Evolutionary conservation across 2,329 filamentous ascomycete genomes (phyloP).

Genomic region (Trichoderma lentiforme): DNA sequence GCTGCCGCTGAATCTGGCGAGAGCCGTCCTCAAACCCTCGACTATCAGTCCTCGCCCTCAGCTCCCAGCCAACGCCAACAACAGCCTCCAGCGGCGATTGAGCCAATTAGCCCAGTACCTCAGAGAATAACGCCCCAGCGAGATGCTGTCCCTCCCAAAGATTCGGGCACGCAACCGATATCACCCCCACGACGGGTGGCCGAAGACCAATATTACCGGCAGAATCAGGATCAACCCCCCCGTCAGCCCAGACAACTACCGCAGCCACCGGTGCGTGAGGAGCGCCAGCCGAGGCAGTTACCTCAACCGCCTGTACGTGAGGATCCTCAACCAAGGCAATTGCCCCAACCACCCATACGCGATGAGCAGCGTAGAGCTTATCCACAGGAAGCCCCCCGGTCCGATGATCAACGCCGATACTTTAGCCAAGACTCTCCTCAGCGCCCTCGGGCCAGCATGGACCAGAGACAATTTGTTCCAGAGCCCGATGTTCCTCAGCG

Average conservation of each 20-base stretch:
- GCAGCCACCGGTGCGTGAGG: not conserved
- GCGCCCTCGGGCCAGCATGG: not conserved
- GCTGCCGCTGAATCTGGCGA: slow-evolving; percentile 26
- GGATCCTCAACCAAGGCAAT: slow-evolving; percentile 18
- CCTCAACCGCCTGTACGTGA: slow-evolving; percentile 12
- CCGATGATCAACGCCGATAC: slow-evolving; percentile 9
- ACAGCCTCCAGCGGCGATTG: not conserved
- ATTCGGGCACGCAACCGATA: slow-evolving; percentile 19
- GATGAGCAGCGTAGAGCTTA: not conserved
- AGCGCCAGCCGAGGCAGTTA: slow-evolving; percentile 16
- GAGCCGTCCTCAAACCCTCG: slow-evolving; percentile 24
- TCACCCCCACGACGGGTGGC: slow-evolving; percentile 26
- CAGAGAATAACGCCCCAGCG: slow-evolving; percentile 11
- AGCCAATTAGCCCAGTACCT: not conserved
- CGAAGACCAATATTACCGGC: slow-evolving; percentile 22
- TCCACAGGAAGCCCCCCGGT: not conserved
- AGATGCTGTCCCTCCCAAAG: slow-evolving; percentile 19
- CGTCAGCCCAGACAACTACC: slow-evolving; percentile 18
- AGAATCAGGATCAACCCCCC: slow-evolving; percentile 17
- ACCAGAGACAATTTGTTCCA: slow-evolving; percentile 23
- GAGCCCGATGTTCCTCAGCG: slow-evolving; percentile 45
- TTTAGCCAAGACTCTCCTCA: slow-evolving; percentile 24
- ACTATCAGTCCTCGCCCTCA: slow-evolving; percentile 23
- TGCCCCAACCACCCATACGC: slow-evolving; percentile 5
- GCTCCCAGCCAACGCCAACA: not conserved